Base-by-base conservation (phyloP, 2,329 filamentous ascomycete genomes). In the Phialemoniopsis sp. region DNA sequence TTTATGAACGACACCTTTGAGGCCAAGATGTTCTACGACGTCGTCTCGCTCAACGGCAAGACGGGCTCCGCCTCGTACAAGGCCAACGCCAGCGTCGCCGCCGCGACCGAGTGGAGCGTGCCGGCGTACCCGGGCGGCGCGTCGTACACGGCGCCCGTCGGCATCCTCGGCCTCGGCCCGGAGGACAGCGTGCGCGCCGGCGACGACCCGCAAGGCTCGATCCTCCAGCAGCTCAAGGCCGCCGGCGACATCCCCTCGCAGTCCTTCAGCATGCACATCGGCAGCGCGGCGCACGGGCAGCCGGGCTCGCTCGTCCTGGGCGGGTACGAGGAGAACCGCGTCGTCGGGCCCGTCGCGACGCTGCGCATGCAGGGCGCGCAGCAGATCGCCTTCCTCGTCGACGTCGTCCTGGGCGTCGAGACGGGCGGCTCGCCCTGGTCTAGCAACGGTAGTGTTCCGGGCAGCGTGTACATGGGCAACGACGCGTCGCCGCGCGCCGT, bases 241-340 rank as follows among this genome's bases (percentile, higher is more conserved):
- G n/a, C 26, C 2, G 40, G 39, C 16, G 13, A 37, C 8, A 55
- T 52, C 18, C 42, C 48, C 1, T 58, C 54, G 1, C 50, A 44
- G n/a, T 56, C 53, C 2, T 61, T 54, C 32, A 49, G 50, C 12
- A 43, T 63, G 32, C 60, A 63, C 19, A 45, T 61, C 14, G 60
- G 59, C 4, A 60, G 57, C n/a, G 59, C 46, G 0, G 34, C 50
- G 1, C 49, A 57, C 15, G 35, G 44, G 4, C 52, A 56, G 30
- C 37, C 38, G 2, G 59, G 57, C 0, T 60, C 56, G 3, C 43
- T 62, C 5, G 39, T 55, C 2, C 48, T 59, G n/a, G 62, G 60
- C 5, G 59, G 59, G 3, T 64, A 63, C 41, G 58, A 62, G 36
- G 49, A 54, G 39, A 54, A 47, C 26, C 44, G 60, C 2, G 48